phyloP scores from a whole-genome alignment of 257 asterid genomes.

The Dorcoceras hygrometricum region DNA sequence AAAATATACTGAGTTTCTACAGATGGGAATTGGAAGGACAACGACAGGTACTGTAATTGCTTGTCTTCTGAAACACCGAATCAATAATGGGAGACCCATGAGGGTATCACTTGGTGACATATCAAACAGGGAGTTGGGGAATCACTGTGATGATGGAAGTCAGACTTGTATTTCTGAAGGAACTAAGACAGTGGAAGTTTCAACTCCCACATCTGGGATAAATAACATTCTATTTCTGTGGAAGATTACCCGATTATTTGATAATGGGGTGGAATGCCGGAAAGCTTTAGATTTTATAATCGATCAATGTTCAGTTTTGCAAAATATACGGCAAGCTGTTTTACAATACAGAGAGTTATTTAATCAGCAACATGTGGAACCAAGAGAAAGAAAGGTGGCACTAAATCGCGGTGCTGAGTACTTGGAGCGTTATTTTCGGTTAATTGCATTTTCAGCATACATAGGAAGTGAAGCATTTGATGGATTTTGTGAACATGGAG shows the following conservation, averaged over 20 bases:
- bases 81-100: slow-evolving; percentile 85
- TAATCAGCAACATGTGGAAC: slow-evolving; percentile 92
- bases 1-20: slow-evolving; percentile 28
- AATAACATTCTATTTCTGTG: slow-evolving; percentile 84
- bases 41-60: slow-evolving; percentile 97
- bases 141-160: slow-evolving; percentile 52
- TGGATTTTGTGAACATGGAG: slow-evolving; percentile 89
- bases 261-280: slow-evolving; percentile 95
- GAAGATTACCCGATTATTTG: slow-evolving; percentile 95
- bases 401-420: slow-evolving; percentile 98
- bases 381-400: slow-evolving; percentile 95
- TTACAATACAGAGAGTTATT: slow-evolving; percentile 82
- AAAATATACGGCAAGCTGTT: slow-evolving; percentile 97
- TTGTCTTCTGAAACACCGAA: slow-evolving; percentile 88
- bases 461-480: slow-evolving; percentile 97
- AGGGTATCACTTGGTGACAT: slow-evolving; percentile 53
- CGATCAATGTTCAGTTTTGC: slow-evolving; percentile 92
- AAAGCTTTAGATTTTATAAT: slow-evolving; percentile 88
- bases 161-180: slow-evolving; percentile 43
- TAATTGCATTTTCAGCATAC: slow-evolving; percentile 97
- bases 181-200: slow-evolving; percentile 40
- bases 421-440: slow-evolving; percentile 93
- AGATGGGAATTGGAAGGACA: slow-evolving; percentile 99
- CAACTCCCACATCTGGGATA: slow-evolving; percentile 76
- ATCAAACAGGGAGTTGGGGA: slow-evolving; percentile 40